Evolutionary conservation across 768 basidiomycete genomes (phyloP).

Genomic region (Lactarius tabidus): DNA sequence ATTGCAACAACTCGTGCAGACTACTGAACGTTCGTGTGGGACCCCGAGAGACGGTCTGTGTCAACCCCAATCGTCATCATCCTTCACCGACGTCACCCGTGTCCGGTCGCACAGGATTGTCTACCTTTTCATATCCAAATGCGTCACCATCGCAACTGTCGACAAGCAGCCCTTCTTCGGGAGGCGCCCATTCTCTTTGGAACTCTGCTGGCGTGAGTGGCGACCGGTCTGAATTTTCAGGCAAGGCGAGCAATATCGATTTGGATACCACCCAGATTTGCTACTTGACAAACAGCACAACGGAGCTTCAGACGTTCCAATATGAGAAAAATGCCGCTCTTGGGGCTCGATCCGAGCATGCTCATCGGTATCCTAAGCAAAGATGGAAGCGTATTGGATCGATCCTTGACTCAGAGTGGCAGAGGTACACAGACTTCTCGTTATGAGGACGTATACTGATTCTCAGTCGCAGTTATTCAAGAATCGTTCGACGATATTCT

Average conservation of each 20-base stretch:
- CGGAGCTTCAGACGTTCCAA: constrained; percentile 86
- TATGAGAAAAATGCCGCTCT: constrained; percentile 96
- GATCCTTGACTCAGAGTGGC: constrained; percentile 71
- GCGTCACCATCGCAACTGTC: constrained; percentile 62
- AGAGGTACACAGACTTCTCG: constrained; percentile 50
- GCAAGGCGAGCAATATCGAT: constrained; percentile 12
- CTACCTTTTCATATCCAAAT: constrained; percentile 52
- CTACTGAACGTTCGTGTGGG: too few relatives aligned
- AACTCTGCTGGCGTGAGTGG: constrained; percentile 36
- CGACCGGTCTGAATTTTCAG: constrained; percentile 26
- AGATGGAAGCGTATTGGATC: constrained; percentile 78
- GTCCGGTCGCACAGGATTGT: constrained; percentile 29
- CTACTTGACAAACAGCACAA: constrained; percentile 72
- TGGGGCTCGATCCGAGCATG: constrained; percentile 95
- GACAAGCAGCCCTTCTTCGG: constrained; percentile 34
- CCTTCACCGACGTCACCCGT: constrained; percentile 29
- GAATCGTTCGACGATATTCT: constrained; percentile 64
- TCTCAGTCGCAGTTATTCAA: constrained; percentile 38
- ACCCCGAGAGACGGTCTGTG: too few relatives aligned
- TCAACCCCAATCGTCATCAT: too few relatives aligned
- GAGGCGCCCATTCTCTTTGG: constrained; percentile 33
- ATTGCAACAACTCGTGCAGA: too few relatives aligned
- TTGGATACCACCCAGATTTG: constrained; percentile 51
- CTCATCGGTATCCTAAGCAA: constrained; percentile 87
- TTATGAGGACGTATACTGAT: background rate